Evolutionary conservation across 1,284 basidiomycete species (phyloP), one percentile per base, ranked within the genome.

Genomic region (Agaricales sp.): DNA sequence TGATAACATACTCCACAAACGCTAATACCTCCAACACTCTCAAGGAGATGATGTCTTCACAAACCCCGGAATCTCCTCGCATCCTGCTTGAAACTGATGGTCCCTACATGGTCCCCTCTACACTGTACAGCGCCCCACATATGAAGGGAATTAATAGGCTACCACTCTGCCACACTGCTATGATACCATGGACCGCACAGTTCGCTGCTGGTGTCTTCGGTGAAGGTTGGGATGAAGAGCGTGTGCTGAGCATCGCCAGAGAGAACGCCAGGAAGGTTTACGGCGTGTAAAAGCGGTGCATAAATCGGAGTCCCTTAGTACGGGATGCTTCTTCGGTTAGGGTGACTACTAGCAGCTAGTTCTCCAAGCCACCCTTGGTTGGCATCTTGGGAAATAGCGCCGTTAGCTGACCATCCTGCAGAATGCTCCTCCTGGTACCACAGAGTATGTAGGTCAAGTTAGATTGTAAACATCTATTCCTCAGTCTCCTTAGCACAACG

Each of bases 121-220:
- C 86, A 54, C 61, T 91, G 22, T 87, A 87, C 58, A 61, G 63
- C 6, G 68, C 79, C 0, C 62, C 82, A 0, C 67, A 73, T 2
- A 58, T 82, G 45, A 80, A 75, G 55, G 78, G 78, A 22, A n/a
- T 26, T 4, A 57, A 35, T 30, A 74, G 77, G 52, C 63, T 90
- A 1, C 82, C 87, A 0, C 61, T 90, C 4, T 85, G 75, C 48
- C 87, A 89, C 58, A 78, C 78, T 0, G 85, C 76, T 0, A 89
- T 90, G 83, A 75, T 90, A 3, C 87, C 87, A 0, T 90, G 86
- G 85, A 84, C 82, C 0, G 86, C 87, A 0, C 77, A 81, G 55
- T 88, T 82, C 57, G 77, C 86, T 0, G 79, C 83, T 1, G 63
- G 63, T 1, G 59, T 78, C 1, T 68, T 74, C 1, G 69, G 67